Evolutionary conservation across 2,329 filamentous ascomycete species (phyloP).

Genomic region (Lachnellula hyalina): DNA sequence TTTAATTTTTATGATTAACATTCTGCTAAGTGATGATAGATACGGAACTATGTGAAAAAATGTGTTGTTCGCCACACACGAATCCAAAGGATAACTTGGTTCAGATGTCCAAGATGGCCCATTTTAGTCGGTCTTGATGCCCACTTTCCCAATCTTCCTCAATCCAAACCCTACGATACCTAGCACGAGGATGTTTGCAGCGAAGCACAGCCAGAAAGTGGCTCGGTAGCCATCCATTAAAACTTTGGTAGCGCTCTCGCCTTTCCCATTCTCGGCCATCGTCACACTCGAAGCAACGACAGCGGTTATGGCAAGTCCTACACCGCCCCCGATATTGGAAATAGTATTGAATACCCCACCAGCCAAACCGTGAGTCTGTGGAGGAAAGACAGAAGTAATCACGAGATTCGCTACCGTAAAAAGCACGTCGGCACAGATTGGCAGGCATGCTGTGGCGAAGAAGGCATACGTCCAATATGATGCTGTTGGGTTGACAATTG

Average conservation of each 20-base stretch:
- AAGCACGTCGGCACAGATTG: neutral
- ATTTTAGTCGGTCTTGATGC: neutral
- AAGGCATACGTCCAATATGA: neutral
- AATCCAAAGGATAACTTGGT: no score
- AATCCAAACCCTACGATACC: neutral
- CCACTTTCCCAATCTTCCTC: neutral
- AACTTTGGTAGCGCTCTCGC: neutral
- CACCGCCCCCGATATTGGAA: neutral
- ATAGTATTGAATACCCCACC: neutral
- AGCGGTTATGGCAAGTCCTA: neutral
- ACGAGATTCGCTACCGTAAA: neutral
- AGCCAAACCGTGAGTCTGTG: neutral
- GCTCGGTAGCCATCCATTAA: neutral
- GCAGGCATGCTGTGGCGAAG: neutral
- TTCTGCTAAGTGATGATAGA: no score
- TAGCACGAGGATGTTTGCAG: neutral
- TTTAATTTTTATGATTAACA: no score
- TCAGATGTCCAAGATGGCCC: no score
- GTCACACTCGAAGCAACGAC: neutral
- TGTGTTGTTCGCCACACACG: no score
- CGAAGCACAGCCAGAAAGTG: neutral
- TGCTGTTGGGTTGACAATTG: neutral
- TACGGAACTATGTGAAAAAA: no score
- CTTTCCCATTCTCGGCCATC: no score
- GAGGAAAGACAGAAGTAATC: neutral